Evolutionary conservation across 2,329 filamentous ascomycete genomes (phyloP), one percentile per base, ranked within the genome.

Genomic region (Claviceps africana): DNA sequence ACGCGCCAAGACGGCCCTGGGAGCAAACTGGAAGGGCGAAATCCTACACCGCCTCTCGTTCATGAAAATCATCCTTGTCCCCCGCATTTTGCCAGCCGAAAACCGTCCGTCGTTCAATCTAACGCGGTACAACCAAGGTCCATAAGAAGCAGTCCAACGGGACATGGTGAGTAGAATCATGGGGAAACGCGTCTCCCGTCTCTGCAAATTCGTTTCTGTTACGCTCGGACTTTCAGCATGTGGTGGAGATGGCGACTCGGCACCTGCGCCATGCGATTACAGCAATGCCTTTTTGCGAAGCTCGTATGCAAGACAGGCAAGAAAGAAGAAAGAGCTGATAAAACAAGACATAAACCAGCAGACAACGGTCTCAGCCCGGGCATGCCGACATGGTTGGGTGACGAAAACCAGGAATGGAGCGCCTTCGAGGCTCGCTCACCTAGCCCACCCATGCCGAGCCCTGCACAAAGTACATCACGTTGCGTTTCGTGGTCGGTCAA

Each of bases 201-300:
- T 50, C 39, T 11, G 33, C 7, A 13, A 33, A 25, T 3, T 39
- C 19, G 19, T 9, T 31, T 47, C 19, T 17, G n/a, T 11, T 6
- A 11, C 30, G 28, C 49, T n/a, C 30, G n/a, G n/a, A 35, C 22
- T 40, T 47, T 22, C 15, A 28, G 13, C 9, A 28, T 28, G 25
- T 28, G 33, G 33, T 25, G 35, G 30, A 35, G n/a, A 21, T n/a
- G 45, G 48, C 39, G 6, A 28, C 50, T 43, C n/a, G 22, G 48
- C 51, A 53, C 52, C 44, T 37, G 46, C 49, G 40, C 51, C 15
- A 6, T 37, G 17, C 21, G 31, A 19, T 39, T n/a, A 46, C 43
- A 55, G 57, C 52, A 56, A 53, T 56, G 43, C 53, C 48, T 31
- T 31, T 53, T n/a, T n/a, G 49, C 51, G 21, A 37, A 54, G 40